Base-by-base conservation (phyloP, 768 basidiomycete species). In the Pleurotus citrinopileatus region DNA sequence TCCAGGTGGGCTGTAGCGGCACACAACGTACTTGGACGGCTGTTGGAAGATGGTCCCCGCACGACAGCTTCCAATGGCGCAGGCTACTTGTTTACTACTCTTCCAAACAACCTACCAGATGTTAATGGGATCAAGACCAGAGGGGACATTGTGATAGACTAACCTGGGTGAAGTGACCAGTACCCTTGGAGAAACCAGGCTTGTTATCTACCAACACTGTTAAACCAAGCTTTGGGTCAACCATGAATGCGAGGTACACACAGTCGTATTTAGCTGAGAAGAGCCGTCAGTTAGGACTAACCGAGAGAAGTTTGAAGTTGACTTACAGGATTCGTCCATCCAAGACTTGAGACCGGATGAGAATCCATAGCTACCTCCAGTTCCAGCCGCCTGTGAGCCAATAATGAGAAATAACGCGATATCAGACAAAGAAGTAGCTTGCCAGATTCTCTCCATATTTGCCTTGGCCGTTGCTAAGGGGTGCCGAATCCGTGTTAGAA, bases 61-160 rank as follows among this genome's bases (percentile, higher is more conserved):
- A 38, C 55, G 65, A 61, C 81, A 82, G 10, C 55, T 56, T 28
- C 68, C 63, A 19, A 69, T 60, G 10, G 76, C 81, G 52, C 79
- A 82, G 4, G 78, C 78, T 27, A 82, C 70, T 37, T 77, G 65
- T 1, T 71, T 76, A 26, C 73, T 71, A n/a, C 61, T 63, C 63
- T 82, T 82, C 81, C 81, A 83, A 7, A 82, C 81, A 5, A 81
- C 71, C 63, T 80, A 70, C 19, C 19, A 29, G 17, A 19, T 4
- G 2, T n/a, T 15, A 20, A 50, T 38, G 19, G 19, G 13, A 40
- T 40, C 45, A 47, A 19, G 4, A 34, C 12, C 25, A 15, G 13
- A 8, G 13, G 12, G 5, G 38, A n/a, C 36, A 22, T 26, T 29
- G 36, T 17, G 12, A 22, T 3, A 22, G n/a, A 34, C 43, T 20